phyloP scores from a whole-genome alignment of 805 yeast genomes.

The Priceomyces medius region DNA sequence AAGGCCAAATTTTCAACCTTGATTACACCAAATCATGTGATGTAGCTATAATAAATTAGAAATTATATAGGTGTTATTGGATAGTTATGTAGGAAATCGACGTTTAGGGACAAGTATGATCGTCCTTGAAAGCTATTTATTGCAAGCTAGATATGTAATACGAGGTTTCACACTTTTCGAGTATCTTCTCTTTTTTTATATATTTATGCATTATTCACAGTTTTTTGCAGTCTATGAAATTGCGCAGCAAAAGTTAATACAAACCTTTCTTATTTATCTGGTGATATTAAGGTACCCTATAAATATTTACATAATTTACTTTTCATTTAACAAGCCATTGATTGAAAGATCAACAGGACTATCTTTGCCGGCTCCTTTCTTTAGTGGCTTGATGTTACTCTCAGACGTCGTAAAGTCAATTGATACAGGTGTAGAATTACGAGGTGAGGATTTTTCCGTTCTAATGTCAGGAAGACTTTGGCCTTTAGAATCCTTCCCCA shows the following conservation, averaged over 20 bases:
- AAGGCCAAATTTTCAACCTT: not conserved
- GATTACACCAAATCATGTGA: slow-evolving; percentile 5
- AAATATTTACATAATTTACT: slow-evolving; percentile 2
- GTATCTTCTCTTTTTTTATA: too few relatives aligned
- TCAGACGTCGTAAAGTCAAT: slow-evolving; percentile 27
- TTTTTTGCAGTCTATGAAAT: not conserved
- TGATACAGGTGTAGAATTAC: slow-evolving; percentile 19
- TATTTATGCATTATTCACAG: not conserved
- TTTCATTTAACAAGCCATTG: slow-evolving; percentile 38
- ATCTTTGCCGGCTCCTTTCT: not conserved
- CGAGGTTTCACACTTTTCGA: too few relatives aligned
- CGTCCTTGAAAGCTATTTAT: too few relatives aligned
- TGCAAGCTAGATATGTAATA: too few relatives aligned
- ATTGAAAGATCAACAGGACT: slow-evolving; percentile 32
- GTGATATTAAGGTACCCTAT: too few relatives aligned
- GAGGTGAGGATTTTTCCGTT: not conserved
- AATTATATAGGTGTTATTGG: too few relatives aligned
- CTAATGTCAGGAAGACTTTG: not conserved
- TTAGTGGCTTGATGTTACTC: slow-evolving; percentile 3
- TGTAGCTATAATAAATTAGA: not conserved
- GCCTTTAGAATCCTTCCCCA: not conserved
- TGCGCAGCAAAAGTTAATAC: too few relatives aligned
- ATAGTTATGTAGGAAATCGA: too few relatives aligned
- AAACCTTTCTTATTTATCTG: too few relatives aligned
- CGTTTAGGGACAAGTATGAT: too few relatives aligned